phyloP scores from a whole-genome alignment of 148 eudicot species.

The Heliamphora exappendiculata region DNA sequence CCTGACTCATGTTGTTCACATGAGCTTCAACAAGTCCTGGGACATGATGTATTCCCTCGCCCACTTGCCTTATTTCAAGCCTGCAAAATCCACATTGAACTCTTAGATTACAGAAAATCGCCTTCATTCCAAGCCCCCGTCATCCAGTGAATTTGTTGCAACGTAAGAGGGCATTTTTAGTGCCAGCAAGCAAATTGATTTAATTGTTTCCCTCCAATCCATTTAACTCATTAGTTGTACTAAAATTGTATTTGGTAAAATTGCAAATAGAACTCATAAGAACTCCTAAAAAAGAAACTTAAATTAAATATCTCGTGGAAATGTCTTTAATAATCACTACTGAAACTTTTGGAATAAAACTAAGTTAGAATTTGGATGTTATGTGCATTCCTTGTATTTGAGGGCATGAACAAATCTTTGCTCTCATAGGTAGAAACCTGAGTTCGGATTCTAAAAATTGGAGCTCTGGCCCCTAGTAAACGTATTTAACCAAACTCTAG shows the following conservation, averaged over 20 bases:
- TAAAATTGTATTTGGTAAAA: neutral
- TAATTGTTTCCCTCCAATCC: neutral
- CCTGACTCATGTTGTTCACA: slow-evolving; percentile 71
- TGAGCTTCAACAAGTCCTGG: slow-evolving; percentile 90
- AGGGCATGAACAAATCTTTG: neutral
- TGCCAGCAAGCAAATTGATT: neutral
- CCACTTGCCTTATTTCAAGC: slow-evolving; percentile 82
- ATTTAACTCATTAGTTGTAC: neutral
- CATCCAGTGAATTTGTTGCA: neutral
- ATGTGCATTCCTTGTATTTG: neutral
- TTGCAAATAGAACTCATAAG: neutral
- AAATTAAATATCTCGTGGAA: neutral
- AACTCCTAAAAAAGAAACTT: neutral
- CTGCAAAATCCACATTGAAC: slow-evolving; percentile 21
- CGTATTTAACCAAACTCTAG: neutral
- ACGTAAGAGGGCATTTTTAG: neutral
- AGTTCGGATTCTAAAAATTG: neutral
- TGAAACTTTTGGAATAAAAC: neutral
- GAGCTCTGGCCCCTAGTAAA: neutral
- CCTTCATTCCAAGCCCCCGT: neutral
- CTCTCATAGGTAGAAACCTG: neutral
- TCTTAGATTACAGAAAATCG: neutral
- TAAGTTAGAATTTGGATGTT: neutral
- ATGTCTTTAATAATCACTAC: neutral
- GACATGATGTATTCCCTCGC: slow-evolving; percentile 78